phyloP scores from a whole-genome alignment of 1,284 basidiomycete species.

The Cystobasidium slooffiae region DNA sequence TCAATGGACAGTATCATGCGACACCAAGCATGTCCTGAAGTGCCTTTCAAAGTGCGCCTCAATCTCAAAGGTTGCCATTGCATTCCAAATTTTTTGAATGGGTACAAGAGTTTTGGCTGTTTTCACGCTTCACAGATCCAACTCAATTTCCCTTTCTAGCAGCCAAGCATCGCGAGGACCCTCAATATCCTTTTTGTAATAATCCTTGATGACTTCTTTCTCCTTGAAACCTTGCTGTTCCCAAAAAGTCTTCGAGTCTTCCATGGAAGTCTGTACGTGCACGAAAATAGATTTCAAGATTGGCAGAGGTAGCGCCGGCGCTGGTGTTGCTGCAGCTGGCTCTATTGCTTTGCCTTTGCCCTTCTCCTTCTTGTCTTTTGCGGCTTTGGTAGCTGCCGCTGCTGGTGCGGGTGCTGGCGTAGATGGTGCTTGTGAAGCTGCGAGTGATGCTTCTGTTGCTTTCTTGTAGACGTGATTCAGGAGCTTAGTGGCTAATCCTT shows the following conservation, averaged over 20 bases:
- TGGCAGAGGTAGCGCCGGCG: conserved; percentile 44
- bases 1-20: no score
- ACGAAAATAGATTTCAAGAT: conserved; percentile 55
- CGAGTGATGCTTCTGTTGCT: conserved; percentile 53
- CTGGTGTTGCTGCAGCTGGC: conserved; percentile 44
- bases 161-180: conserved; percentile 57
- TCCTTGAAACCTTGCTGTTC: conserved; percentile 56
- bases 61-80: no score
- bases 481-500: conserved; percentile 56
- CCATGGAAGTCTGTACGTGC: conserved; percentile 58
- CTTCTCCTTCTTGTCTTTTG: conserved; percentile 52
- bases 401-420: conserved; percentile 41
- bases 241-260: conserved; percentile 56
- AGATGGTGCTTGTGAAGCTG: conserved; percentile 40
- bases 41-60: no score
- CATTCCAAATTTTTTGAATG: no score
- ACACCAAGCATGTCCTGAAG: no score
- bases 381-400: conserved; percentile 41
- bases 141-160: conserved; percentile 48
- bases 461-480: conserved; percentile 54
- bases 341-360: conserved; percentile 45
- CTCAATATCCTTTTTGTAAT: conserved; percentile 52
- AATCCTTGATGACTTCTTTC: conserved; percentile 49
- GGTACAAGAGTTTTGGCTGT: no score
- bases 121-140: background rate